A percentile compares a stretch with the other conserved stretches of the same genome.
Evolutionary conservation across 805 yeast species (phyloP).

Genomic region (Zygotorulaspora florentina): DNA sequence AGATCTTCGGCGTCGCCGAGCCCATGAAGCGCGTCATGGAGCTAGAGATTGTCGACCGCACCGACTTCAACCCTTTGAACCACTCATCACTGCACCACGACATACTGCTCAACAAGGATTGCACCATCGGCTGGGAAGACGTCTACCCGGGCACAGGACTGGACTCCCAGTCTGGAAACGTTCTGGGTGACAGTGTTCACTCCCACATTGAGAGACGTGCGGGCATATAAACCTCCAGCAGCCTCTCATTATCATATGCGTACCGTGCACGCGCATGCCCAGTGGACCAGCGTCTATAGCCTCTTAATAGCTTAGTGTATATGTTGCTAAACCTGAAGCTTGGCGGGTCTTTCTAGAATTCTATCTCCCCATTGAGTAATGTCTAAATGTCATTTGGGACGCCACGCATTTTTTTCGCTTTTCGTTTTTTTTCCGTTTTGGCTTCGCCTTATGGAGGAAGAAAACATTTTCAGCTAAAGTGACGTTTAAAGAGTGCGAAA

Average conservation of each 20-base stretch:
- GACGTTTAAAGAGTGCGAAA: not conserved
- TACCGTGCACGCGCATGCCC: too few species aligned
- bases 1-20: conserved; percentile 87
- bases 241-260: too few species aligned
- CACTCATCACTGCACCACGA: conserved; percentile 57
- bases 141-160: conserved; percentile 51
- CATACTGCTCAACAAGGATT: conserved; percentile 72
- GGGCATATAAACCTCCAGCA: conserved; percentile 39
- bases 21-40: conserved; percentile 94
- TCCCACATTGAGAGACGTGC: conserved; percentile 64
- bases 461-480: not conserved
- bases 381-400: too few species aligned
- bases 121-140: conserved; percentile 89
- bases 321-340: not conserved
- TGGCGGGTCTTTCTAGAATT: not conserved
- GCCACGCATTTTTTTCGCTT: not conserved
- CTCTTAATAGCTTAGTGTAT: not conserved
- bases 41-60: conserved; percentile 60
- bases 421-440: not conserved
- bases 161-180: conserved; percentile 36
- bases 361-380: not conserved
- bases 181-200: conserved; percentile 54
- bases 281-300: too few species aligned
- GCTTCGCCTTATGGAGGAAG: not conserved
- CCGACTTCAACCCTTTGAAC: conserved; percentile 66